Percentiles rank a stretch among this genome's conserved stretches.
Conservation (phyloP, 169 alveolate species). For the Plasmodium ovale region DNA sequence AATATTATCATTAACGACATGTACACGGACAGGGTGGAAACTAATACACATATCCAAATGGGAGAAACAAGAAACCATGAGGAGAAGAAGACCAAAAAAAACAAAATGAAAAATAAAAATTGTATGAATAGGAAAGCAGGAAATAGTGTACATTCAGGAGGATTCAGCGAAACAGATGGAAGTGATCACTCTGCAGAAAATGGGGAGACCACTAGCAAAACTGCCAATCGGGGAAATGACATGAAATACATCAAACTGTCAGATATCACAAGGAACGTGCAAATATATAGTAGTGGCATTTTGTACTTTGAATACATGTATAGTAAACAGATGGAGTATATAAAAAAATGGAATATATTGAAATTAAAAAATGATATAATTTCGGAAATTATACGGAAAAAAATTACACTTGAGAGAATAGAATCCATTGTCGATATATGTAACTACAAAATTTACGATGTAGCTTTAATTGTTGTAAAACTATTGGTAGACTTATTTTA, state of each 20-base stretch:
- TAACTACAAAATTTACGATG: slow-evolving; percentile 39
- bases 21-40: slow-evolving; percentile 21
- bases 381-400: slow-evolving; percentile 47
- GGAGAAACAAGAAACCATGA: neutral
- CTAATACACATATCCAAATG: slow-evolving; percentile 2
- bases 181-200: neutral
- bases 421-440: slow-evolving; percentile 25
- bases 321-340: slow-evolving; percentile 48
- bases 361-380: slow-evolving; percentile 73
- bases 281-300: slow-evolving; percentile 36
- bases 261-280: slow-evolving; percentile 11
- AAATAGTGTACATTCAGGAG: neutral
- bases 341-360: slow-evolving; percentile 56
- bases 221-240: neutral
- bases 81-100: neutral
- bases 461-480: slow-evolving; percentile 14
- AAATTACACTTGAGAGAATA: slow-evolving; percentile 20
- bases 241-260: slow-evolving; percentile 68
- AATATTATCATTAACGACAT: slow-evolving; percentile 55
- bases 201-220: too few relatives aligned
- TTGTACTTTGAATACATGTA: slow-evolving; percentile 58
- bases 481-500: slow-evolving; percentile 47
- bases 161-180: neutral
- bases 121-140: neutral
- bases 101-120: neutral